A percentile compares a stretch with the other conserved stretches of the same genome.
Conservation (phyloP, 345 rosid genomes). For the Atalantia buxifolia region DNA sequence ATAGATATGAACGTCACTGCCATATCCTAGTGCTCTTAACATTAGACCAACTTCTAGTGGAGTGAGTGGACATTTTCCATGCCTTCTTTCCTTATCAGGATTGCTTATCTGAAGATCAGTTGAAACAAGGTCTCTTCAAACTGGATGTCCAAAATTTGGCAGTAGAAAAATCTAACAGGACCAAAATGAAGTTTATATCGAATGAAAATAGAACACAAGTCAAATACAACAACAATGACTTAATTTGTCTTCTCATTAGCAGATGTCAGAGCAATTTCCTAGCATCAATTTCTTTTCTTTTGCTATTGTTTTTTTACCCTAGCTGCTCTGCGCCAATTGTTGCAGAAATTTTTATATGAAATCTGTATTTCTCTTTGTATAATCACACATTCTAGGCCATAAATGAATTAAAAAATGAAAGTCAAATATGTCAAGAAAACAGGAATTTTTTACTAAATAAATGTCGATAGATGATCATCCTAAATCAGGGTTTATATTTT, state of each 20-base stretch:
- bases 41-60: conserved; percentile 96
- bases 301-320: too few species aligned
- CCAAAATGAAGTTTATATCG: background rate
- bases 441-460: background rate
- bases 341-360: background rate
- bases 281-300: background rate
- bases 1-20: conserved; percentile 81
- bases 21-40: conserved; percentile 95
- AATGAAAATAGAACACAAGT: background rate
- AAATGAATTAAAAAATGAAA: background rate
- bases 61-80: conserved; percentile 96
- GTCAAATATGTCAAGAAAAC: background rate
- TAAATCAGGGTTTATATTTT: conserved; percentile 12
- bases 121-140: background rate
- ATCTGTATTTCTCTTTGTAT: background rate
- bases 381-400: background rate
- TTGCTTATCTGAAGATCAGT: conserved; percentile 49
- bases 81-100: conserved; percentile 93
- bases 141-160: background rate
- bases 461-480: background rate
- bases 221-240: background rate
- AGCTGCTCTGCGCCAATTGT: background rate
- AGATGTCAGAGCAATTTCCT: background rate
- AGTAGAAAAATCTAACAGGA: background rate
- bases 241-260: background rate